phyloP scores from a whole-genome alignment of 371 early-diverging fungal species.

The Rhizopus stolonifer region DNA sequence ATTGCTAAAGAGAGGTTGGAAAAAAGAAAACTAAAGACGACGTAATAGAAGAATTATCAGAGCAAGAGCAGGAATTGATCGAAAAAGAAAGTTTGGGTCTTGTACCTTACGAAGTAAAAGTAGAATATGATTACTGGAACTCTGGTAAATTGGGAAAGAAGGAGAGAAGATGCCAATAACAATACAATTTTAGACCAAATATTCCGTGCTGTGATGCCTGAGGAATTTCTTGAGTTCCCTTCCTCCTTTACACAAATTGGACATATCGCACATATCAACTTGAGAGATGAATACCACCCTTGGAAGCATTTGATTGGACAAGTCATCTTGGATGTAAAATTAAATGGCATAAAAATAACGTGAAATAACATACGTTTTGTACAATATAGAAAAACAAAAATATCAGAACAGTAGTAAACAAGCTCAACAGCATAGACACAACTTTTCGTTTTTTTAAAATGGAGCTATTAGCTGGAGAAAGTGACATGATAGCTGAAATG shows the following conservation, averaged over 20 bases:
- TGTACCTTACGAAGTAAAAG: constrained; percentile 51
- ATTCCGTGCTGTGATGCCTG: constrained; percentile 87
- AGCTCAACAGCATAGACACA: constrained; percentile 91
- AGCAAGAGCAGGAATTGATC: constrained; percentile 45
- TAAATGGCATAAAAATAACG: background rate
- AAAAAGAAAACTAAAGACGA: background rate
- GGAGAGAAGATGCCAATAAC: background rate
- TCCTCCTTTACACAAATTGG: constrained; percentile 93
- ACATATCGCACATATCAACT: constrained; percentile 95
- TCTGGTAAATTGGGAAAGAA: constrained; percentile 50
- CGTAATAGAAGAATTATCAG: constrained; percentile 39
- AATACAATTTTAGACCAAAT: constrained; percentile 70
- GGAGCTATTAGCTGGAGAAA: constrained; percentile 93
- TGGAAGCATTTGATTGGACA: constrained; percentile 92
- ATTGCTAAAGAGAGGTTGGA: background rate
- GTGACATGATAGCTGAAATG: constrained; percentile 84
- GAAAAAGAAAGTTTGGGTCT: constrained; percentile 51
- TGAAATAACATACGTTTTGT: background rate
- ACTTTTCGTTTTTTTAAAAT: constrained; percentile 95
- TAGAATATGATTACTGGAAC: constrained; percentile 80
- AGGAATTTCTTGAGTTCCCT: constrained; percentile 74
- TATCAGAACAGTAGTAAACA: constrained; percentile 94
- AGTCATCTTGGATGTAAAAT: constrained; percentile 87
- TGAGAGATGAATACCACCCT: constrained; percentile 85
- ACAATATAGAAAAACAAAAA: constrained; percentile 87